These are phyloP conservation scores for Sclerotinia trifoliorum DNA, from an alignment of 2,329 filamentous ascomycete genomes.

Conservation along the genomic window DNA sequence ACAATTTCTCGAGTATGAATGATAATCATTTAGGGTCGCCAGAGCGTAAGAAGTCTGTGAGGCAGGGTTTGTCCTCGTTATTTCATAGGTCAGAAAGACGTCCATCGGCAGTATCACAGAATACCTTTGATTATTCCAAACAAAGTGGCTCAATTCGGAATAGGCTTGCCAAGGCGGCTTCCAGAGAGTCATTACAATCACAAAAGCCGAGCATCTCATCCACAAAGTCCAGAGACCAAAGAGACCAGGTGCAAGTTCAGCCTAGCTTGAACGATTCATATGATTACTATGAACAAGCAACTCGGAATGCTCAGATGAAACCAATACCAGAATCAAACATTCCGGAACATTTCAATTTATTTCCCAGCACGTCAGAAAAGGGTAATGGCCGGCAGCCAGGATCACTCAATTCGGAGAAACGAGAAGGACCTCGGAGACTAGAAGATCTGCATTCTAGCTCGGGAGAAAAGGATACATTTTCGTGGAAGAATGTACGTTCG, in stretches of 20 bases:
- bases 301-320: slow-evolving; percentile 30
- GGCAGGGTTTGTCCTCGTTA: slow-evolving; percentile 37
- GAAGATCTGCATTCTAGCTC: slow-evolving; percentile 12
- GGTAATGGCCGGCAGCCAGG: not conserved
- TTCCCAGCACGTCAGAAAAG: not conserved
- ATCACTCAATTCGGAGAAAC: not conserved
- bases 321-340: slow-evolving; percentile 35
- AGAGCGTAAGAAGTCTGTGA: slow-evolving; percentile 36
- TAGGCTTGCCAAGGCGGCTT: slow-evolving; percentile 32
- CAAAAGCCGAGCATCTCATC: slow-evolving; percentile 32
- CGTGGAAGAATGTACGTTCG: slow-evolving; percentile 36
- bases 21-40: not conserved
- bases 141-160: slow-evolving; percentile 25
- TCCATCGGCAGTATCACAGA: slow-evolving; percentile 21
- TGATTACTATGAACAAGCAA: slow-evolving; percentile 36
- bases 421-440: slow-evolving; percentile 9
- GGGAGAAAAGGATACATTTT: slow-evolving; percentile 26
- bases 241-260: not conserved
- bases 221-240: slow-evolving; percentile 27
- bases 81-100: slow-evolving; percentile 34
- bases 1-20: not conserved
- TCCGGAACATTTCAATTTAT: slow-evolving; percentile 21
- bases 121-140: slow-evolving; percentile 21
- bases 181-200: slow-evolving; percentile 36
- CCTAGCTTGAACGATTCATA: slow-evolving; percentile 22